A percentile compares a stretch with the other conserved stretches of the same genome.
Conservation (phyloP, 2,329 filamentous ascomycete genomes). For the Pestalotiopsis sp. region DNA sequence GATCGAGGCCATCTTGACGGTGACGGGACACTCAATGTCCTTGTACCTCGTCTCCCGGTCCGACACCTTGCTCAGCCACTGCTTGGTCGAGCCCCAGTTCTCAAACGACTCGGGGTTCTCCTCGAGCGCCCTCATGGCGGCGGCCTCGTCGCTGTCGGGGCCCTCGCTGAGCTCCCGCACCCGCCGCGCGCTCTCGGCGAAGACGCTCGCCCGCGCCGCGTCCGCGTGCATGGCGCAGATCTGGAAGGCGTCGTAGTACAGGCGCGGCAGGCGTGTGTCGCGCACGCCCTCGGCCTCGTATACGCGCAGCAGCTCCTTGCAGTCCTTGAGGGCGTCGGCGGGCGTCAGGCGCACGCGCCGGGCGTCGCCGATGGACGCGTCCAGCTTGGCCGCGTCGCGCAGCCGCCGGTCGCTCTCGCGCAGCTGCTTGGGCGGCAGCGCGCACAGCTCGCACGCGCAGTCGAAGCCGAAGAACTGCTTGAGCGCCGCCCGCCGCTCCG, state of each 20-base stretch:
- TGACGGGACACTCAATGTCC: constrained; percentile 5
- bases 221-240: constrained; percentile 44
- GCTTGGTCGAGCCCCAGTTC: constrained; percentile 10
- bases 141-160: constrained; percentile 32
- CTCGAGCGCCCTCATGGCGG: background rate
- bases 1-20: background rate
- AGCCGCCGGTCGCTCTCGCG: constrained; percentile 32
- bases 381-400: constrained; percentile 31
- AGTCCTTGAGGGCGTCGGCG: constrained; percentile 7
- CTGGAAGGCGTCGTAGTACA: constrained; percentile 46
- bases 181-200: constrained; percentile 40
- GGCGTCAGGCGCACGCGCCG: background rate
- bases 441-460: constrained; percentile 11
- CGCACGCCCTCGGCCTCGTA: constrained; percentile 6
- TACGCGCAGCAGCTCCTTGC: background rate
- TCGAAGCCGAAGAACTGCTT: background rate
- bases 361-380: constrained; percentile 34
- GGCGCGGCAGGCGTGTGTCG: constrained; percentile 21
- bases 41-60: constrained; percentile 8
- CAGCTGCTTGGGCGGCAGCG: background rate
- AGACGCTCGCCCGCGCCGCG: constrained; percentile 42
- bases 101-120: constrained; percentile 2
- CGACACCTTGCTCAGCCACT: background rate
- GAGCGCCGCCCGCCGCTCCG: background rate
- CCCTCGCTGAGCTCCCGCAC: constrained; percentile 39